These are phyloP conservation scores for Sarocladiaceae sp. DNA, from an alignment of 2,329 filamentous ascomycete species.

Conservation along the genomic window DNA sequence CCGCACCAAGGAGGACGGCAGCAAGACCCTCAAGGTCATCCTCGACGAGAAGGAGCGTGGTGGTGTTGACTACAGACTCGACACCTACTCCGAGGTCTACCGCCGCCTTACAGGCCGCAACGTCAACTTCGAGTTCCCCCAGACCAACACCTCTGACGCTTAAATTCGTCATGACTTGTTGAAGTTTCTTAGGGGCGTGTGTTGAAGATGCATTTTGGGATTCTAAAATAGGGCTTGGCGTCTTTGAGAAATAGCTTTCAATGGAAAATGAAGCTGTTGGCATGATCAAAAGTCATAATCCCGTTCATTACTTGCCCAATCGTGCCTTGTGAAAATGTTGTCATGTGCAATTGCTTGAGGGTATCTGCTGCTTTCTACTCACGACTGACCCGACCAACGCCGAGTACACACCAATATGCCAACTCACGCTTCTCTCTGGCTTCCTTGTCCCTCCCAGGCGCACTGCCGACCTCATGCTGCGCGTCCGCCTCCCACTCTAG, in stretches of 20 bases:
- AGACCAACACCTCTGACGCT: constrained; percentile 41
- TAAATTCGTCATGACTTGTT: constrained; percentile 11
- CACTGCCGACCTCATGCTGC: constrained; percentile 58
- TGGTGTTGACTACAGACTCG: constrained; percentile 98
- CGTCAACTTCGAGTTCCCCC: constrained; percentile 98
- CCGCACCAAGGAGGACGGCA: constrained; percentile 97
- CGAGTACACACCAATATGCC: constrained; percentile 93
- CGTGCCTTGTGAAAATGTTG: constrained; percentile 14
- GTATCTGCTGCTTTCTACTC: constrained; percentile 37
- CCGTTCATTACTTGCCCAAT: neutral
- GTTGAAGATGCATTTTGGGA: constrained; percentile 17
- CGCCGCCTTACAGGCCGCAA: constrained; percentile 93
- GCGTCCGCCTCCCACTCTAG: constrained; percentile 83
- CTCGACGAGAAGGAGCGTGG: constrained; percentile 99
- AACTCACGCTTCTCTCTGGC: constrained; percentile 78
- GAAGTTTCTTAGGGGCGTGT: constrained; percentile 5
- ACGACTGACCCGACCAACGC: constrained; percentile 73
- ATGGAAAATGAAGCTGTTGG: constrained; percentile 39
- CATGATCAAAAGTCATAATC: constrained; percentile 25
- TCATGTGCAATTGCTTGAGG: too few species aligned
- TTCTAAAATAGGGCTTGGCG: constrained; percentile 44
- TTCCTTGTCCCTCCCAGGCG: constrained; percentile 49
- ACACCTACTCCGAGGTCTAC: constrained; percentile 99
- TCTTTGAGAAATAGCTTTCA: constrained; percentile 48
- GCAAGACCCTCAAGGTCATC: constrained; percentile 98